Evolutionary conservation across 257 asterid species (phyloP), one percentile per base, ranked within the genome.

Genomic region (Penstemon newberryi): DNA sequence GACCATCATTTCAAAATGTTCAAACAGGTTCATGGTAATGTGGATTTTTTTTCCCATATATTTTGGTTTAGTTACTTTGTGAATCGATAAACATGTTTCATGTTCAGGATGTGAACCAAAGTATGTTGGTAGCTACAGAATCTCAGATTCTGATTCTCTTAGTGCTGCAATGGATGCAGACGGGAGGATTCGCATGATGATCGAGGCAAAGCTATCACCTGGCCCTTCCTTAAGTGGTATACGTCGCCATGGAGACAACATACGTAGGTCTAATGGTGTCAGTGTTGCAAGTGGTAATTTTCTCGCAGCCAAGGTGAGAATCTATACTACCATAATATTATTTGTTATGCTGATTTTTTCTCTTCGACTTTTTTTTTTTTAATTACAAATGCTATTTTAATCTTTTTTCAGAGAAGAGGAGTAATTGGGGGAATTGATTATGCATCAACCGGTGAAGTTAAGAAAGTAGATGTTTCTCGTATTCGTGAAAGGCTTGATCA

Each of bases 131-230:
- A 83, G 96, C 77, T 94, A 94, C 77, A 94, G 99, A 81, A 75
- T 91, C 75, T 87, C 99, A 4, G 99, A 94, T 70, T 56, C 95
- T 50, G 95, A 91, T 72, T 89, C 99, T 58, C 96, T 89, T 54
- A 66, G 72, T 60, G 96, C 99, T 37, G 92, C 99, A 54, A 86
- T 84, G 85, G 88, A 87, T 82, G 94, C 99, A 25, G 85, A 96
- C 1, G 97, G 96, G 62, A 87, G 89, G 72, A 89, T 86, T 70
- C 89, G 87, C 38, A 82, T 83, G 54, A 74, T 89, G 86, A 70
- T 94, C 46, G 96, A 94, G 81, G 92, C 97, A 15, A 94, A 87
- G 81, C 79, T 94, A 52, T 94, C 99, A 10, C 96, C 96, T 18
- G 95, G 97, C 44, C 99, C 99, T 69, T 91, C 99, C 70, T 83